Base-by-base conservation (phyloP, 1,139 yeast genomes). In the Williopsis jadinii region DNA sequence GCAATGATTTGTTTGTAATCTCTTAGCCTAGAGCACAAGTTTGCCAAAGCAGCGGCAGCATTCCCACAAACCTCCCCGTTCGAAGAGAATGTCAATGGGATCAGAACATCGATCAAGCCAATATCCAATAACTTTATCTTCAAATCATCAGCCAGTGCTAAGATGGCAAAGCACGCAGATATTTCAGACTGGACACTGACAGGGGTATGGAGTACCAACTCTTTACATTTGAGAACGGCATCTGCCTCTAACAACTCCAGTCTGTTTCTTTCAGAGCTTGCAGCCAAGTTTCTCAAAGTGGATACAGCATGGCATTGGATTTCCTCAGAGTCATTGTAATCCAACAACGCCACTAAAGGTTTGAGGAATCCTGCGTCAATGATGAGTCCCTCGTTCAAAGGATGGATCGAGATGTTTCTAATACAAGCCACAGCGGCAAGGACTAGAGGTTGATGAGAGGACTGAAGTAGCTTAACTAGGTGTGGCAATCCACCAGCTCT, bases 381-480 rank as follows among this genome's bases (percentile, higher is more conserved):
- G 44, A 92, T 92, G 44, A 94, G 73, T 11, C 95, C 92, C 67
- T 94, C 98, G 61, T 92, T 92, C 62, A 86, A 74, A 37, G 98
- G 97, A 61, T 94, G 97, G 51, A 92, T 92, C 11, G 97, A 87
- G 45, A 94, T 87, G 62, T 92, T 92, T 67, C 98, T 80, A 52
- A 92, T 87, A 67, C 99, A 92, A 2, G 99, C 99, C 41, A 92
- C 98, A 11, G 97, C 94, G 3, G 98, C 97, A 45, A 92, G 71
- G 11, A 90, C 88, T 50, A 94, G 71, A 19, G 97, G 96, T 57
- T 88, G 92, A 58, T 92, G 95, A 50, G 84, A 80, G 39, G 95
- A 84, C 53, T 90, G 92, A 54, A 92, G 73, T 43, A 94, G 73
- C 50, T 85, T 84, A 12, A 87, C 95, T 58, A 92, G 73, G 61